Percentiles rank a stretch among this genome's conserved stretches.
Conservation (phyloP, 2,329 filamentous ascomycete genomes). For the Colletotrichum lentis region DNA sequence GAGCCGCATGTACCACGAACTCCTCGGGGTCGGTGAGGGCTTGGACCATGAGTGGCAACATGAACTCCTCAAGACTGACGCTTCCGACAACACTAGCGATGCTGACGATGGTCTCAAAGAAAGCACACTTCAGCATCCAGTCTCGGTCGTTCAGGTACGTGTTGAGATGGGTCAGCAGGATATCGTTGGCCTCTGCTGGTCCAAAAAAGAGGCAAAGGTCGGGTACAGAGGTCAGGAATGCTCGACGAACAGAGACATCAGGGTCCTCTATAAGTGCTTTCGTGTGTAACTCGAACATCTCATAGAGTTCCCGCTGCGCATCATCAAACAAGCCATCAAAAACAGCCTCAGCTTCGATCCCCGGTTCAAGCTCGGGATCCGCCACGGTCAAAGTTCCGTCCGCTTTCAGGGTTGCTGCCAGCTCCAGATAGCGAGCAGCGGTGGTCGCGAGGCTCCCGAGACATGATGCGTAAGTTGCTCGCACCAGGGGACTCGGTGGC, state of each 20-base stretch:
- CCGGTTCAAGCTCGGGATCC: constrained; percentile 82
- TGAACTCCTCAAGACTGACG: constrained; percentile 90
- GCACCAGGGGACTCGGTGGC: constrained; percentile 73
- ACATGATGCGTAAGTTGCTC: constrained; percentile 92
- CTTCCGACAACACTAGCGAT: constrained; percentile 91
- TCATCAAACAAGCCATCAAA: constrained; percentile 88
- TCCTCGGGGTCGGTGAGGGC: constrained; percentile 93
- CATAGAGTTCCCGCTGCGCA: constrained; percentile 81
- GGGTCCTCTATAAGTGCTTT: constrained; percentile 88
- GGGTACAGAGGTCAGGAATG: constrained; percentile 90
- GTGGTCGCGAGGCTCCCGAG: constrained; percentile 88
- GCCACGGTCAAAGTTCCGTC: constrained; percentile 81
- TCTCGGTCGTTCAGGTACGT: constrained; percentile 96
- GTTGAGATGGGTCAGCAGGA: constrained; percentile 94
- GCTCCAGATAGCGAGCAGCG: constrained; percentile 84
- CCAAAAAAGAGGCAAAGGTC: constrained; percentile 96
- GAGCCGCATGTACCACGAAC: constrained; percentile 88
- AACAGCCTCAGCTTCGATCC: constrained; percentile 70
- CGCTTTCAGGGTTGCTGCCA: constrained; percentile 85
- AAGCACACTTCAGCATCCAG: constrained; percentile 95
- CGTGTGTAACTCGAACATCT: constrained; percentile 85
- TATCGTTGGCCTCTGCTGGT: constrained; percentile 89
- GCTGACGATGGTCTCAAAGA: constrained; percentile 94
- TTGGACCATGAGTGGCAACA: constrained; percentile 93
- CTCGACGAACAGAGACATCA: constrained; percentile 84